phyloP scores from a whole-genome alignment of 73 alveolate species.

The Tetrahymena elliotti region DNA sequence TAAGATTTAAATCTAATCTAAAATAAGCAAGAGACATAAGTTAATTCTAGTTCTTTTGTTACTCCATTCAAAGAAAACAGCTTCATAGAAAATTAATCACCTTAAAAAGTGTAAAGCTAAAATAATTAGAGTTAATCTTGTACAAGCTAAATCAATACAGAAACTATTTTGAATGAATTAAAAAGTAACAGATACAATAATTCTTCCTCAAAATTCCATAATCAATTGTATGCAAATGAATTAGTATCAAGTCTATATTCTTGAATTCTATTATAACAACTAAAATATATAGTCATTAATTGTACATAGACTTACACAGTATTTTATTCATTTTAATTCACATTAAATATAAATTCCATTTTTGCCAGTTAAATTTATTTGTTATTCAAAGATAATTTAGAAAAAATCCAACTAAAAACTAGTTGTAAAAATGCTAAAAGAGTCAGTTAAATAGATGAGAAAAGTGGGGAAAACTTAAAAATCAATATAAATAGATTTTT shows the following conservation, averaged over 20 bases:
- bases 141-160: not conserved
- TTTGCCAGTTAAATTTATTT: no score
- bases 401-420: no score
- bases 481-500: no score
- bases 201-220: not conserved
- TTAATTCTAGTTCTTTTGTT: not conserved
- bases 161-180: not conserved
- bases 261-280: not conserved
- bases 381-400: no score
- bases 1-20: not conserved
- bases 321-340: no score
- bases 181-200: not conserved
- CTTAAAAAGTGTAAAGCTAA: not conserved
- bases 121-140: not conserved
- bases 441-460: no score
- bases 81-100: not conserved
- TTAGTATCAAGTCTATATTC: not conserved
- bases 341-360: no score
- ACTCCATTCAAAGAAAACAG: not conserved
- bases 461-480: no score
- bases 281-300: no score
- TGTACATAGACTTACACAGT: no score
- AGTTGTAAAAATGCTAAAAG: no score
- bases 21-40: not conserved
- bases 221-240: not conserved